Evolutionary conservation across 305 asterid genomes (phyloP).

Genomic region (Ilex paraguariensis): DNA sequence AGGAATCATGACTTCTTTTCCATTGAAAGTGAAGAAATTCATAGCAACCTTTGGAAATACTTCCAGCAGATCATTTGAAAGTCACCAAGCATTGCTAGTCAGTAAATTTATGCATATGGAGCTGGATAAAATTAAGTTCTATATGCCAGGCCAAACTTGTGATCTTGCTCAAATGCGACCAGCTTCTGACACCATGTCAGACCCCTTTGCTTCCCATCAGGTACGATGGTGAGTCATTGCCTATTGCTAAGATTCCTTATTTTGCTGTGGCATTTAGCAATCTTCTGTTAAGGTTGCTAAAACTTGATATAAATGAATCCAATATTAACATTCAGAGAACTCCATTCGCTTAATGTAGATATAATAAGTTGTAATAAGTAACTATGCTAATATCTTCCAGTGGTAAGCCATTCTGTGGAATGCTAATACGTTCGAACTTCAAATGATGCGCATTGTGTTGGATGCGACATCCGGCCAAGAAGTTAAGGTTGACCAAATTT

Average conservation of each 20-base stretch:
- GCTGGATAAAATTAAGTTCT: neutral
- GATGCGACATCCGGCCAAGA: too few relatives aligned
- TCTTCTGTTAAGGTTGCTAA: neutral
- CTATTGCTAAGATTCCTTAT: neutral
- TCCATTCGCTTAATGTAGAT: neutral
- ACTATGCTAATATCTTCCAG: too few relatives aligned
- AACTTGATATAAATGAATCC: neutral
- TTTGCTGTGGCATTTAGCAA: neutral
- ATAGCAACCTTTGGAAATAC: neutral
- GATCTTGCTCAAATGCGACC: neutral
- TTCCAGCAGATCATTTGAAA: neutral
- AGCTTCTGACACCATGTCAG: neutral
- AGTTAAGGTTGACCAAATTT: too few relatives aligned
- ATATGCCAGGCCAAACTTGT: neutral
- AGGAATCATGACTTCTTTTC: neutral
- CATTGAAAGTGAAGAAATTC: neutral
- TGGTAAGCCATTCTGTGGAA: too few relatives aligned
- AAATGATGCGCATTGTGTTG: too few relatives aligned
- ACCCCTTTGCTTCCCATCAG: neutral
- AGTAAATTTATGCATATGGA: neutral
- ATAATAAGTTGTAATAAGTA: too few relatives aligned
- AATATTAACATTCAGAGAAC: neutral
- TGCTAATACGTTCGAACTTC: too few relatives aligned
- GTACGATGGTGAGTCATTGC: conserved; percentile 5
- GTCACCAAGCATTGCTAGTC: neutral